Base-by-base conservation (phyloP, 139 green algal species). In the Chlamydomonas applanata region DNA sequence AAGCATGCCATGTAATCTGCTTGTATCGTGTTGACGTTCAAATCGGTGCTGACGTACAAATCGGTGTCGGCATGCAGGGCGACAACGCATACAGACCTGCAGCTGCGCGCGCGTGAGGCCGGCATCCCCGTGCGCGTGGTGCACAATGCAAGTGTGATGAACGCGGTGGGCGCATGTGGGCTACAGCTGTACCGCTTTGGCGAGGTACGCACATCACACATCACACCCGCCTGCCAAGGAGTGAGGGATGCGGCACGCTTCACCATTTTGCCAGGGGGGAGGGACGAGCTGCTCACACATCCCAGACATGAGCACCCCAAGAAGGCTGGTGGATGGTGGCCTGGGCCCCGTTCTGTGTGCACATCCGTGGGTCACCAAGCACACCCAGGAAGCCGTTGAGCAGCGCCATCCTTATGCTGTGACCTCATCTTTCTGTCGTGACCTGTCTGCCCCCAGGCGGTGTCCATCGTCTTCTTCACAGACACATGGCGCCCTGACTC, bases 401-500 rank as follows among this genome's bases (percentile, higher is more conserved):
- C 53, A 61, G 11, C 53, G 53, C 3, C 53, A n/a, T n/a, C n/a
- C n/a, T n/a, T n/a, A n/a, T n/a, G n/a, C n/a, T n/a, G n/a, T n/a
- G n/a, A n/a, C n/a, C n/a, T n/a, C n/a, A n/a, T n/a, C n/a, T 49
- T 49, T 19, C 40, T 49, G 7, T 49, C 11, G 7, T 49, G 40
- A 49, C 7, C 40, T 19, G 11, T 19, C 40, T 69, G n/a, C 30
- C 61, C n/a, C 29, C 79, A 93, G 83, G 85, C 91, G 0, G 68
- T 99, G 0, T 97, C 91, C 27, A 94, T 99, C 19, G 90, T 95
- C 0, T 99, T 99, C 86, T 99, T 99, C 89, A 99, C 95, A 11
- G 89, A 97, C 17, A 97, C 82, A 0, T 99, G 96, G 96, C 85
- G 89, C 1, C 96, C 96, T 0, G 91, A 97, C 79, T 80, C 63